Evolutionary conservation across 2,329 filamentous ascomycete genomes (phyloP).

Genomic region (Lecanosticta acicola): DNA sequence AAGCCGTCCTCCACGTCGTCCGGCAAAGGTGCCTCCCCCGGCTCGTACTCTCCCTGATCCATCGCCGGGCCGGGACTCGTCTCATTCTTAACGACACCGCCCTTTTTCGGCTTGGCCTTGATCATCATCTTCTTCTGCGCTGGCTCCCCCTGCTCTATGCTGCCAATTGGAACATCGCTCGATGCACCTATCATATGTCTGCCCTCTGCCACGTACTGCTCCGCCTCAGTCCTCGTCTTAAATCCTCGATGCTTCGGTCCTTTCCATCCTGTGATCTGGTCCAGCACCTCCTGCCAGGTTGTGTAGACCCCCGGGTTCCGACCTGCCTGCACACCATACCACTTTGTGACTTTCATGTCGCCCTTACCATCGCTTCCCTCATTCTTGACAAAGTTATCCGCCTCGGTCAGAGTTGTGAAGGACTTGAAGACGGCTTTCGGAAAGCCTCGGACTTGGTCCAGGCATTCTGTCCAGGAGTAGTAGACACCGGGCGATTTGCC

Average conservation of each 20-base stretch:
- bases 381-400: constrained; percentile 69
- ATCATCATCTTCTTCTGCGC: constrained; percentile 37
- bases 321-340: constrained; percentile 56
- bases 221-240: constrained; percentile 58
- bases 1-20: constrained; percentile 56
- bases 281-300: constrained; percentile 63
- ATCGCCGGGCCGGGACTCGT: constrained; percentile 9
- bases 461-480: constrained; percentile 57
- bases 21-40: constrained; percentile 53
- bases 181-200: constrained; percentile 1
- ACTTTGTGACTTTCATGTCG: constrained; percentile 38
- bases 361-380: constrained; percentile 29
- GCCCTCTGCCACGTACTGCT: constrained; percentile 60
- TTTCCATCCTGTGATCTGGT: constrained; percentile 68
- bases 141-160: constrained; percentile 18
- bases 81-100: constrained; percentile 23
- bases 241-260: constrained; percentile 53
- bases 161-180: constrained; percentile 15
- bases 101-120: constrained; percentile 37
- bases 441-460: constrained; percentile 56
- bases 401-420: constrained; percentile 67
- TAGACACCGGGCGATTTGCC: constrained; percentile 60
- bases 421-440: constrained; percentile 60
- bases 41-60: constrained; percentile 38
- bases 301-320: constrained; percentile 57